A percentile compares a stretch with the other conserved stretches of the same genome.
Evolutionary conservation across 257 asterid genomes (phyloP).

Genomic region (Primulina tabacum): DNA sequence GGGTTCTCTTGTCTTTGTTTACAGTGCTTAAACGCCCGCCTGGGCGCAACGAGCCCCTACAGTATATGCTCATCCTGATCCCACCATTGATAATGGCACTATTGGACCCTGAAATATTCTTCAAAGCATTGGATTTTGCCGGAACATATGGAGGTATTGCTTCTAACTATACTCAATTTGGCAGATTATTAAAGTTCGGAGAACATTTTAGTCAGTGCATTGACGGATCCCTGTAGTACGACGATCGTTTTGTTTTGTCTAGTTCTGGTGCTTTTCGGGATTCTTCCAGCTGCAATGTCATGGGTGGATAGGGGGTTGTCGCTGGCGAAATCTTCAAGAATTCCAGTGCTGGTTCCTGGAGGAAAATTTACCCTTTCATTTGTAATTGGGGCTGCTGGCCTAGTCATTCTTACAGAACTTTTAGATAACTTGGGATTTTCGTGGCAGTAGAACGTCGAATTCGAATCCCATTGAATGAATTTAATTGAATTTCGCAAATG

Average conservation of each 20-base stretch:
- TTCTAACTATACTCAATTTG: not conserved
- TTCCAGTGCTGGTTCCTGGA: constrained; percentile 64
- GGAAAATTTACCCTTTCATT: constrained; percentile 74
- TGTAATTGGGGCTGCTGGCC: constrained; percentile 66
- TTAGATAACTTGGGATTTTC: constrained; percentile 46
- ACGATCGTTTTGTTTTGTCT: not conserved
- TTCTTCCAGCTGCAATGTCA: constrained; percentile 90
- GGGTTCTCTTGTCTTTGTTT: constrained; percentile 1
- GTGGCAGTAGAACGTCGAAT: not conserved
- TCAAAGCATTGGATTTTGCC: constrained; percentile 92
- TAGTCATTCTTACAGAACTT: constrained; percentile 63
- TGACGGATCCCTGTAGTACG: not conserved
- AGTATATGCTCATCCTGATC: constrained; percentile 57
- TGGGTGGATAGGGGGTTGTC: constrained; percentile 71
- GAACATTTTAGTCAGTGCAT: not conserved
- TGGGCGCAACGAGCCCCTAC: constrained; percentile 56
- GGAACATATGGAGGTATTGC: constrained; percentile 89
- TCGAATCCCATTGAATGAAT: not conserved
- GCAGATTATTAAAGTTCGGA: not conserved
- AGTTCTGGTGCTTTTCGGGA: constrained; percentile 81
- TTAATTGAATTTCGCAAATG: not conserved
- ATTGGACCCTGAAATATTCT: constrained; percentile 90
- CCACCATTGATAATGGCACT: constrained; percentile 73
- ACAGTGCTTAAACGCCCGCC: constrained; percentile 82
- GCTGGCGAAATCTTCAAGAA: constrained; percentile 30